phyloP scores from a whole-genome alignment of 768 basidiomycete species.

The Astraeus odoratus region DNA sequence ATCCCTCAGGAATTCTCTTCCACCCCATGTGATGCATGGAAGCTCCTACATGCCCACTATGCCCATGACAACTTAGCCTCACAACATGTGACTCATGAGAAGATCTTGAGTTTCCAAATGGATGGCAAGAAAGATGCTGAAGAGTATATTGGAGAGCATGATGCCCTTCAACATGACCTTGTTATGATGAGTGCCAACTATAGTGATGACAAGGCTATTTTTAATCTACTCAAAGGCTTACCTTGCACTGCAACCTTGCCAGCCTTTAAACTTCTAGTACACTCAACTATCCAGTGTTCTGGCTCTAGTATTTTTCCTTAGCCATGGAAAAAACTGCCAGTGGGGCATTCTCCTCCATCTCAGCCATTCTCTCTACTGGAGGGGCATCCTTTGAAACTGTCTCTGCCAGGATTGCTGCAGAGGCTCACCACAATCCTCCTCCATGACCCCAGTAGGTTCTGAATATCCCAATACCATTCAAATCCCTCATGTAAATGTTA shows the following conservation, averaged over 20 bases:
- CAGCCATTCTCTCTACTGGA: not conserved
- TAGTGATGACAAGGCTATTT: not conserved
- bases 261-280: not conserved
- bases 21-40: not conserved
- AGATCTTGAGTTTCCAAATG: not conserved
- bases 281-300: not conserved
- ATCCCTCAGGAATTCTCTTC: not conserved
- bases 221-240: not conserved
- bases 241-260: not conserved
- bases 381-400: not conserved
- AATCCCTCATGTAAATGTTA: not conserved
- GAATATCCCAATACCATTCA: not conserved
- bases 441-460: not conserved
- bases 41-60: not conserved
- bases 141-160: too few relatives aligned
- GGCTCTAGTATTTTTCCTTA: not conserved
- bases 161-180: not conserved
- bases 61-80: not conserved
- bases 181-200: not conserved
- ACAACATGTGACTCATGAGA: not conserved
- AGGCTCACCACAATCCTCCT: not conserved
- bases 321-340: not conserved
- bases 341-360: not conserved
- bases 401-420: not conserved
- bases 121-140: rapidly evolving